These are phyloP conservation scores for Pythium coloratum DNA, from an alignment of 352 stramenopile genomes.

Conservation along the genomic window DNA sequence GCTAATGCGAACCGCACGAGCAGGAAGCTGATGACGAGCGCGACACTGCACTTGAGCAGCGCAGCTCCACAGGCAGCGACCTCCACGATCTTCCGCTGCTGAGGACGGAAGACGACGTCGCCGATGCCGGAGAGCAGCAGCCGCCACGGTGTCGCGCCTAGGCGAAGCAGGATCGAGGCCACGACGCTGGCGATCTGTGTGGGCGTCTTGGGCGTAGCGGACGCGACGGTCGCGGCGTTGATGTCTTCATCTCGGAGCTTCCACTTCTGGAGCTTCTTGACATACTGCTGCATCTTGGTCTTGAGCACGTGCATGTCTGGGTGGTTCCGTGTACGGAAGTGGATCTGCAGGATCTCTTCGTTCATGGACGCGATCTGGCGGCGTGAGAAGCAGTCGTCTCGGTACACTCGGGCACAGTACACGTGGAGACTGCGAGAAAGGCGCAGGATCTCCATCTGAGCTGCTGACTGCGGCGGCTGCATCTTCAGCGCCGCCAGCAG, in stretches of 20 bases:
- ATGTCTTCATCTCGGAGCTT: constrained; percentile 70
- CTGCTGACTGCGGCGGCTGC: constrained; percentile 47
- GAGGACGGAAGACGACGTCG: constrained; percentile 57
- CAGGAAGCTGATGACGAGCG: constrained; percentile 39
- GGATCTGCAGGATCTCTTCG: constrained; percentile 77
- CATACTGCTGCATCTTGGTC: constrained; percentile 65
- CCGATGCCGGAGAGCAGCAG: constrained; percentile 50
- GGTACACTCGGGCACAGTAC: constrained; percentile 63
- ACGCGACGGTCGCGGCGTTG: constrained; percentile 52
- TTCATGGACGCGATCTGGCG: constrained; percentile 79
- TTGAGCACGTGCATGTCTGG: constrained; percentile 71
- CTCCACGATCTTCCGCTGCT: constrained; percentile 29
- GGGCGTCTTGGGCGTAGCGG: constrained; percentile 42
- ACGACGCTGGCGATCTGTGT: constrained; percentile 51
- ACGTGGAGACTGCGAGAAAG: constrained; percentile 72
- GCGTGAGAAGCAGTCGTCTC: constrained; percentile 70
- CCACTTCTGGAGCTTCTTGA: constrained; percentile 55
- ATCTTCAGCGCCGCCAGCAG: constrained; percentile 62
- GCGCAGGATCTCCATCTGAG: constrained; percentile 66
- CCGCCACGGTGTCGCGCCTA: constrained; percentile 39
- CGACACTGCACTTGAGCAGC: constrained; percentile 39
- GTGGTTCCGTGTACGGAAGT: constrained; percentile 71
- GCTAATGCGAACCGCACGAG: constrained; percentile 35
- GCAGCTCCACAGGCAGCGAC: constrained; percentile 29
- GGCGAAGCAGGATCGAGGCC: constrained; percentile 39